Percentiles rank a stretch among this genome's conserved stretches.
phyloP scores from a whole-genome alignment of 2,329 filamentous ascomycete genomes.

The Thermothelomyces thermophilus region DNA sequence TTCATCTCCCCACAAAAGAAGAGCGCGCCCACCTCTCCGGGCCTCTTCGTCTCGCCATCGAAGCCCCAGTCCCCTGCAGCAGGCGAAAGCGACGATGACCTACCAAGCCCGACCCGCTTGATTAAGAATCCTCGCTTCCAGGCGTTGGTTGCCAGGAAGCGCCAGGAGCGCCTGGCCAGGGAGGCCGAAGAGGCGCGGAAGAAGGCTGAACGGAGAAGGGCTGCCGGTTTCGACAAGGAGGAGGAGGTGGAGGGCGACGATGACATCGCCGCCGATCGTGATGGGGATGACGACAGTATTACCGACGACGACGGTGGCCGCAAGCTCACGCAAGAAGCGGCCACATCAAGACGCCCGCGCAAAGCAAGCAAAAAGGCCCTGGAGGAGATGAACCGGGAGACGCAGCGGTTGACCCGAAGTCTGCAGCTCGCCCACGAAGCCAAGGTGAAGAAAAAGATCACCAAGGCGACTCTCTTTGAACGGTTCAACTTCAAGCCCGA shows the following conservation, averaged over 20 bases:
- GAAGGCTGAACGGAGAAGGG: conserved; percentile 38
- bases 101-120: conserved; percentile 39
- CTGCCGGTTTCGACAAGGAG: conserved; percentile 31
- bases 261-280: conserved; percentile 31
- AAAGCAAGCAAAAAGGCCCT: conserved; percentile 93
- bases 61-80: conserved; percentile 29
- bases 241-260: no score
- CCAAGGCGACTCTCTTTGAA: conserved; percentile 74
- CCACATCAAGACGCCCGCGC: conserved; percentile 51
- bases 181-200: conserved; percentile 54
- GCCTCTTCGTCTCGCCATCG: conserved; percentile 26
- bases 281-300: conserved; percentile 46
- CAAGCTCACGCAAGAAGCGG: conserved; percentile 59
- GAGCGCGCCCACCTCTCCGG: no score
- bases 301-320: conserved; percentile 58
- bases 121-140: conserved; percentile 53
- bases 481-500: conserved; percentile 67
- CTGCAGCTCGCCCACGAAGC: conserved; percentile 89
- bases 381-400: conserved; percentile 92
- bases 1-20: conserved; percentile 27
- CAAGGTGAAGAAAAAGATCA: conserved; percentile 85
- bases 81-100: conserved; percentile 29
- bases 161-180: conserved; percentile 63
- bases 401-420: conserved; percentile 80
- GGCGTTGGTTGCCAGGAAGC: conserved; percentile 67